Percentiles rank a stretch among this genome's conserved stretches.
Conservation (phyloP, 108 stramenopile species). For the Cyclotella kingstonii region DNA sequence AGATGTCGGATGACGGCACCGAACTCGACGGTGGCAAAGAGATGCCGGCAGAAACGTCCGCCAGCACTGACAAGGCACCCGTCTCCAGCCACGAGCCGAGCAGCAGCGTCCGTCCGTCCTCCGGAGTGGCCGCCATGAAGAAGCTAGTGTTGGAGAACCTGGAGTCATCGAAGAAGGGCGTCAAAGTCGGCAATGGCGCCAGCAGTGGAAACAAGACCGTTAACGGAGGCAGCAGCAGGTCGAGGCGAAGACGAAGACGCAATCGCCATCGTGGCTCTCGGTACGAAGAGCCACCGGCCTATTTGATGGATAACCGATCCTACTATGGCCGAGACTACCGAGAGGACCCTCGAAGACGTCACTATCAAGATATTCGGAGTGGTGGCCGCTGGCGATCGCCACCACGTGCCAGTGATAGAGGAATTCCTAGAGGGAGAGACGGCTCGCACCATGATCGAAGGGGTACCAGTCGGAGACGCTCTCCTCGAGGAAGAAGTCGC, state of each 20-base stretch:
- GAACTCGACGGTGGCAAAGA: neutral
- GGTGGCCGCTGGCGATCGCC: neutral
- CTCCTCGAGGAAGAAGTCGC: conserved; percentile 11
- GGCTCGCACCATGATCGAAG: neutral
- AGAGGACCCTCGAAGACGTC: neutral
- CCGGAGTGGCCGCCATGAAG: neutral
- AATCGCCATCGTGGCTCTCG: conserved; percentile 1
- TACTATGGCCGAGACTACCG: conserved; percentile 1
- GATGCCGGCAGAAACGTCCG: too few species aligned
- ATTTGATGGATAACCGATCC: conserved; percentile 5
- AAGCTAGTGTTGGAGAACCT: neutral
- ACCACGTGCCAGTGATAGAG: neutral
- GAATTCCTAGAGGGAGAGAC: neutral
- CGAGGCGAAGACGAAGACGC: neutral
- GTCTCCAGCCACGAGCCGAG: too few species aligned
- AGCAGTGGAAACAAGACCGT: neutral
- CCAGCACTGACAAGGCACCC: too few species aligned
- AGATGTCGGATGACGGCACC: neutral
- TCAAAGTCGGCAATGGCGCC: too few species aligned
- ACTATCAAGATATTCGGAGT: too few species aligned
- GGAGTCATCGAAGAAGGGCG: neutral
- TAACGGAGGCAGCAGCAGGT: neutral
- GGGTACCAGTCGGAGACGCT: conserved; percentile 23
- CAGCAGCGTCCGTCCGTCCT: neutral
- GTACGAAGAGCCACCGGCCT: neutral